Conservation (phyloP, 495 filamentous ascomycete genomes). For the Neurospora hispaniola region DNA sequence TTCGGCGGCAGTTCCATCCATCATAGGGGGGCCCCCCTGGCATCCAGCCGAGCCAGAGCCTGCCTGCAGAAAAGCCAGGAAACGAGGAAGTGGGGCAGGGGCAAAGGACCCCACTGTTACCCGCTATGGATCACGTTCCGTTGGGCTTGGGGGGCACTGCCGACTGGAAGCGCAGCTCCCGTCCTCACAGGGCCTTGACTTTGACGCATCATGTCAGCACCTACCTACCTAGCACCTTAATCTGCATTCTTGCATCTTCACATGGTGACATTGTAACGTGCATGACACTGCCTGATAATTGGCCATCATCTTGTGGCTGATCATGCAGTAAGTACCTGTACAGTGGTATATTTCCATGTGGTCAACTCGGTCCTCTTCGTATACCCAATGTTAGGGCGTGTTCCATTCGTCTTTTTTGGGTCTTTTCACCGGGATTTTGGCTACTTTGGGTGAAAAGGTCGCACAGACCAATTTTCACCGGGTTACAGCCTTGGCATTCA, state of each 20-base stretch:
- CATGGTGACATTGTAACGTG: no score
- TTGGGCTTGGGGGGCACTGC: neutral
- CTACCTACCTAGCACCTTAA: no score
- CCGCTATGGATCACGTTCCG: neutral
- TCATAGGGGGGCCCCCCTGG: neutral
- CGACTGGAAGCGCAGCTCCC: neutral
- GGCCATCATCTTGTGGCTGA: neutral
- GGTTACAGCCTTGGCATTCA: no score
- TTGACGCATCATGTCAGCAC: neutral
- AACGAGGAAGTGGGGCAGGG: neutral
- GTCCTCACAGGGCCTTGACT: neutral
- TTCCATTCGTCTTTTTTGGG: no score
- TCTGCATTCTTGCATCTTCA: no score
- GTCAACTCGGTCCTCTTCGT: neutral
- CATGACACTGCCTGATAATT: neutral
- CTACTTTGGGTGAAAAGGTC: no score
- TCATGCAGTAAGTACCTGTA: no score
- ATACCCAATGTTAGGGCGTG: neutral
- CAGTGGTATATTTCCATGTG: neutral
- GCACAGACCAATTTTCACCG: no score
- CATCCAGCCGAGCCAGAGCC: neutral
- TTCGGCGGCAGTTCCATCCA: neutral
- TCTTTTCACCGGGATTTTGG: no score
- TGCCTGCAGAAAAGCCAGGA: neutral
- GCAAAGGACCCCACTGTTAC: neutral